Conservation (phyloP, 768 basidiomycete species). For the Suillus luteus region DNA sequence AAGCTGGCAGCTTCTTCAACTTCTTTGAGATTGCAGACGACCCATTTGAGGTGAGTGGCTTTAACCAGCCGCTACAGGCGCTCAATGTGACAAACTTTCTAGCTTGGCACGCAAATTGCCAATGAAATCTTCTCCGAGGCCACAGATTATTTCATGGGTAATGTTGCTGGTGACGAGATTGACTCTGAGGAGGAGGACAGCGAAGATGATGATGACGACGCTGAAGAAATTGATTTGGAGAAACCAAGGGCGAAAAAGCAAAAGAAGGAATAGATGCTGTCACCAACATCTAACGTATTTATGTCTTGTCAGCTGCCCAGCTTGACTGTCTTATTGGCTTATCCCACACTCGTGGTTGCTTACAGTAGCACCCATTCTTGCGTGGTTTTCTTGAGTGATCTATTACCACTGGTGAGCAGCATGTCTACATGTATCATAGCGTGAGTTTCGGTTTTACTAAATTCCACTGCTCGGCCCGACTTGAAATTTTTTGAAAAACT, state of each 20-base stretch:
- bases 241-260: constrained; percentile 79
- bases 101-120: constrained; percentile 74
- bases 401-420: not conserved
- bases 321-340: constrained; percentile 14
- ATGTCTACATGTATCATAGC: not conserved
- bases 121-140: constrained; percentile 81
- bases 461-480: not conserved
- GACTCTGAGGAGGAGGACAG: constrained; percentile 69
- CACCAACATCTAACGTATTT: constrained; percentile 27
- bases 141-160: constrained; percentile 80
- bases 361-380: not conserved
- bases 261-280: constrained; percentile 40
- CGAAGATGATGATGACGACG: constrained; percentile 76
- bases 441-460: not conserved
- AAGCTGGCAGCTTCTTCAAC: constrained; percentile 87
- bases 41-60: constrained; percentile 60
- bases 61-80: not conserved
- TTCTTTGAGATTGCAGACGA: constrained; percentile 73
- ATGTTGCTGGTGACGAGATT: constrained; percentile 55
- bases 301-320: constrained; percentile 22
- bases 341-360: constrained; percentile 11
- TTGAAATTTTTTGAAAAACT: not conserved
- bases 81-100: constrained; percentile 11
- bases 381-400: not conserved
- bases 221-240: constrained; percentile 86